A percentile compares a stretch with the other conserved stretches of the same genome.
These are phyloP conservation scores for Phlebiopsis gigantea DNA, from an alignment of 768 basidiomycete species.

Conservation along the genomic window DNA sequence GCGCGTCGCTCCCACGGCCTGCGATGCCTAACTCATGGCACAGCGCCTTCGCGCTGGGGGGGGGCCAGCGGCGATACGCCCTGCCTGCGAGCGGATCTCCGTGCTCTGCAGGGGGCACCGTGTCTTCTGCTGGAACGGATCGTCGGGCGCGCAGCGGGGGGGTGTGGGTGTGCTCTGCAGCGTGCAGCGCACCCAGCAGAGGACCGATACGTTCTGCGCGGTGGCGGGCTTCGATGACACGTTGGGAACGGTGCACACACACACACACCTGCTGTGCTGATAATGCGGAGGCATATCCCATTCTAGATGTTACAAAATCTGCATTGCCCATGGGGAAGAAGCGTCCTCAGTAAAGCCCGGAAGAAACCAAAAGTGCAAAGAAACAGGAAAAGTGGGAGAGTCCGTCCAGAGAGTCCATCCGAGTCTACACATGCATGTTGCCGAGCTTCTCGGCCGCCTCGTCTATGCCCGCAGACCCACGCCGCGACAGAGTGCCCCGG, in stretches of 20 bases:
- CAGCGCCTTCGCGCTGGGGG: too few relatives aligned
- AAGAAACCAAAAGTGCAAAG: background rate
- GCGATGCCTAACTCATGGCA: background rate
- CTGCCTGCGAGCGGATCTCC: background rate
- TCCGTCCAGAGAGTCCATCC: background rate
- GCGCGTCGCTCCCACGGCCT: background rate
- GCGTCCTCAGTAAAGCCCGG: background rate
- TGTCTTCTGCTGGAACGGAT: background rate
- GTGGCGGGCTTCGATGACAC: background rate
- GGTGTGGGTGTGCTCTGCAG: too few relatives aligned
- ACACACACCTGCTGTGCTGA: background rate
- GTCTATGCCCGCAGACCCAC: background rate
- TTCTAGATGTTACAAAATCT: too few relatives aligned
- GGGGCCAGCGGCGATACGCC: too few relatives aligned
- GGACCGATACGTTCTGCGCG: background rate
- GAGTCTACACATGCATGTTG: background rate
- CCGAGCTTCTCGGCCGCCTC: slow-evolving; percentile 8
- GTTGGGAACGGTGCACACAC: too few relatives aligned
- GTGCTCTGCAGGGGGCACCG: too few relatives aligned
- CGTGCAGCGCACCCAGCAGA: background rate
- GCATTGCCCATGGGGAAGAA: too few relatives aligned
- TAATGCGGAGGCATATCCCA: background rate
- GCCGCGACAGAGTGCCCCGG: background rate
- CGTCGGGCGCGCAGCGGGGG: background rate
- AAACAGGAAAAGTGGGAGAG: background rate